These are phyloP conservation scores for Cyberlindnera mycetangii DNA, from an alignment of 805 yeast genomes.

Conservation along the genomic window DNA sequence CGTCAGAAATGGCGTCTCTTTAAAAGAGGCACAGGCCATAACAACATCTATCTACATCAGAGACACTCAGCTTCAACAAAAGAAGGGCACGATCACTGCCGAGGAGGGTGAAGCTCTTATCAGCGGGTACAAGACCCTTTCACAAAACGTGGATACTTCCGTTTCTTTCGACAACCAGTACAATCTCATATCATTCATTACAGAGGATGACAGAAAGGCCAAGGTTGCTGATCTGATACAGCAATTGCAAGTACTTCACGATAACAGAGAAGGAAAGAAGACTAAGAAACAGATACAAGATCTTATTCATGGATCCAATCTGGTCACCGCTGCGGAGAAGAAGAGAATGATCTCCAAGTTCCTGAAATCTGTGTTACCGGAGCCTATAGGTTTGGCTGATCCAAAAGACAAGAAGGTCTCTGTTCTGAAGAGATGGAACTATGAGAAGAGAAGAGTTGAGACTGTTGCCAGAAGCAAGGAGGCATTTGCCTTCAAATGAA, in stretches of 20 bases:
- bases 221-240: constrained; percentile 27
- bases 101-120: constrained; percentile 32
- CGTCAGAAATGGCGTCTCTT: constrained; percentile 54
- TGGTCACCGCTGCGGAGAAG: constrained; percentile 32
- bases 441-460: constrained; percentile 48
- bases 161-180: constrained; percentile 47
- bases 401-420: constrained; percentile 49
- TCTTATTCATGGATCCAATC: constrained; percentile 38
- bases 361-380: constrained; percentile 57
- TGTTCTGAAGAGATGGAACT: constrained; percentile 59
- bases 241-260: constrained; percentile 13
- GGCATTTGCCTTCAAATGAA: constrained; percentile 35
- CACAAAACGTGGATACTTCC: constrained; percentile 38
- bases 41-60: constrained; percentile 51
- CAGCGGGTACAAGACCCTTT: constrained; percentile 33
- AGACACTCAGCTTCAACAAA: constrained; percentile 32
- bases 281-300: constrained; percentile 38
- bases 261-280: constrained; percentile 24
- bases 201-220: constrained; percentile 32
- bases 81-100: constrained; percentile 21
- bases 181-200: constrained; percentile 38
- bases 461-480: constrained; percentile 51
- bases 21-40: constrained; percentile 55
- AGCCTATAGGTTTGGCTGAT: constrained; percentile 39
- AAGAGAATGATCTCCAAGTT: constrained; percentile 37